Evolutionary conservation across 306 rosid species (phyloP).

Genomic region (Gleditsia sinensis): DNA sequence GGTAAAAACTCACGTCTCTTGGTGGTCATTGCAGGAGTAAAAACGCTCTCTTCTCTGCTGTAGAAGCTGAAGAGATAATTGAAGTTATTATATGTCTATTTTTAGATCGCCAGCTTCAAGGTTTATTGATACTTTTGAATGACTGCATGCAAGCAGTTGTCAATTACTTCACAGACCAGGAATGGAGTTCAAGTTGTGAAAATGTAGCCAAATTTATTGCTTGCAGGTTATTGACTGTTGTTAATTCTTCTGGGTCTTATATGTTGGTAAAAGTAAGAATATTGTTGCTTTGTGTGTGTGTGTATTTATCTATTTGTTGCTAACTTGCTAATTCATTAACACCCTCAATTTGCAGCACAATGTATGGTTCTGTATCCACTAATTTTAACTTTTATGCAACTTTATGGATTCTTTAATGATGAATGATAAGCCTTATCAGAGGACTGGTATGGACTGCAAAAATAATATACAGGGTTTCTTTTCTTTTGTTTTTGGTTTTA

Average conservation of each 20-base stretch:
- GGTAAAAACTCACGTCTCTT: constrained; percentile 8
- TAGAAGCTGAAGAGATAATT: constrained; percentile 79
- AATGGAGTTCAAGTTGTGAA: constrained; percentile 75
- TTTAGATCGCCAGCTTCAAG: constrained; percentile 79
- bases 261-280: constrained; percentile 1
- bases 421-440: constrained; percentile 11
- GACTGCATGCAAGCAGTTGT: constrained; percentile 70
- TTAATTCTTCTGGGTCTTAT: constrained; percentile 14
- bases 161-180: constrained; percentile 70
- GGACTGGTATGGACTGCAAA: neutral
- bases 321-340: neutral
- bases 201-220: constrained; percentile 81
- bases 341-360: constrained; percentile 4
- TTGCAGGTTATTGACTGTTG: constrained; percentile 59
- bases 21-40: constrained; percentile 57
- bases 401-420: constrained; percentile 3
- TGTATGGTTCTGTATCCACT: neutral
- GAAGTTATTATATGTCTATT: constrained; percentile 72
- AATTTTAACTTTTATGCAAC: neutral
- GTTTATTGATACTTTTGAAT: constrained; percentile 60
- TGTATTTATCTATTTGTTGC: neutral
- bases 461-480: neutral
- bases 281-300: neutral
- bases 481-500: neutral
- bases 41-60: constrained; percentile 55